Conservation (phyloP, 805 yeast genomes). For the Barnettozyma wickerhamii region DNA sequence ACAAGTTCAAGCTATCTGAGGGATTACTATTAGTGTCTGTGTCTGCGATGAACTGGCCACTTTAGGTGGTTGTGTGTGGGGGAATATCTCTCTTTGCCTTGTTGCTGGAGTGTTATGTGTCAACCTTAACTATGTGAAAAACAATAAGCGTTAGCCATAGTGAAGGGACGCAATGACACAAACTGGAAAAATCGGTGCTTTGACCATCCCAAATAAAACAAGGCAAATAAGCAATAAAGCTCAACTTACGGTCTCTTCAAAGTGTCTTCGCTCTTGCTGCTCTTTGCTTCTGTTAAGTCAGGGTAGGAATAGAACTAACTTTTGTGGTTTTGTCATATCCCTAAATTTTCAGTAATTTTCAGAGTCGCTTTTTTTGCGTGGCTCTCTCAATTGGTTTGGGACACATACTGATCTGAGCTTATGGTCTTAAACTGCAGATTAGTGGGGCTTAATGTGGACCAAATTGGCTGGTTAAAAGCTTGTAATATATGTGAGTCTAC, state of each 20-base stretch:
- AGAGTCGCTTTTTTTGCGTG: conserved; percentile 13
- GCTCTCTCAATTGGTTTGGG: not conserved
- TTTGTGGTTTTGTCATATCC: not conserved
- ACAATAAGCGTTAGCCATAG: not conserved
- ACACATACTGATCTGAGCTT: not conserved
- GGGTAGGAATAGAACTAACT: not conserved
- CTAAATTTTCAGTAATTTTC: conserved; percentile 10
- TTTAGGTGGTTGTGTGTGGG: too few relatives aligned
- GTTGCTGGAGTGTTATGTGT: conserved; percentile 1
- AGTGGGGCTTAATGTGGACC: too few relatives aligned
- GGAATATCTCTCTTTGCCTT: too few relatives aligned
- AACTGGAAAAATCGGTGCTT: not conserved
- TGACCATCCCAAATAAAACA: not conserved
- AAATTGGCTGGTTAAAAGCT: too few relatives aligned
- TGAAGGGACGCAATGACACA: not conserved
- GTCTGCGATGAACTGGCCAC: not conserved
- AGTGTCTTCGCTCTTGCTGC: conserved; percentile 12
- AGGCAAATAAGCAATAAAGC: conserved; percentile 9
- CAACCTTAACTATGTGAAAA: not conserved
- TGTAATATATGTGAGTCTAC: too few relatives aligned
- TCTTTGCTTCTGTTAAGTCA: conserved; percentile 3
- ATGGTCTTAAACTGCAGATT: too few relatives aligned
- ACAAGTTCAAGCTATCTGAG: not conserved
- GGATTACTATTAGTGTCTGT: not conserved
- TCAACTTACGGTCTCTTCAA: conserved; percentile 11